Evolutionary conservation across 225 moss, liverwort and hornwort species (phyloP).

Genomic region (Bryum argenteum): DNA sequence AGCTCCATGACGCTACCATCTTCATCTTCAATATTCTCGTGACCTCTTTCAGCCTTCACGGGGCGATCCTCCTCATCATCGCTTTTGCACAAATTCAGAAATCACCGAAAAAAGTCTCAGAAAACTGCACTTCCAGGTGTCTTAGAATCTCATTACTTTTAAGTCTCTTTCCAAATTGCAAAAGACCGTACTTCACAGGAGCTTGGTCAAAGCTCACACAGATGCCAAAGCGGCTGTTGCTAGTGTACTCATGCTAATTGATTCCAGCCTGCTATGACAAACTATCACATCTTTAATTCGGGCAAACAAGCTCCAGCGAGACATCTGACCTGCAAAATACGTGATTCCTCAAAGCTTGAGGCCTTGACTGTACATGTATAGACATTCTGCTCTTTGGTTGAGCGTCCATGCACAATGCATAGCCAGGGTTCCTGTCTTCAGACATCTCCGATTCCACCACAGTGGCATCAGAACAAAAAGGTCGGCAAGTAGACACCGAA

Average conservation of each 20-base stretch:
- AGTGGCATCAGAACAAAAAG: constrained; percentile 30
- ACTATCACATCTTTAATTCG: constrained; percentile 12
- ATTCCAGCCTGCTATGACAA: constrained; percentile 11
- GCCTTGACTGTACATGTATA: constrained; percentile 49
- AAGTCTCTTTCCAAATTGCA: neutral
- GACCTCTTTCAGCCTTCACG: constrained; percentile 54
- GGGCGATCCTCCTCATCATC: constrained; percentile 74
- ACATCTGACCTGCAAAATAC: constrained; percentile 55
- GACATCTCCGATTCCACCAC: constrained; percentile 36
- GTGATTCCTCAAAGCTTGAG: constrained; percentile 64
- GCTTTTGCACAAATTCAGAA: constrained; percentile 46
- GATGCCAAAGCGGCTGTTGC: constrained; percentile 12
- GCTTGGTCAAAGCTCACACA: constrained; percentile 16
- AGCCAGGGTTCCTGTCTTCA: constrained; percentile 36
- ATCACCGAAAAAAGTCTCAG: constrained; percentile 3
- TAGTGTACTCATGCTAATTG: neutral
- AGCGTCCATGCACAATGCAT: constrained; percentile 32
- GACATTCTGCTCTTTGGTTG: constrained; percentile 47
- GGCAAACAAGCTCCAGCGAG: constrained; percentile 19
- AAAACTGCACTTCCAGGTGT: constrained; percentile 13
- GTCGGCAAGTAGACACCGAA: constrained; percentile 29
- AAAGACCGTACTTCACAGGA: constrained; percentile 16
- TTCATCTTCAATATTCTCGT: constrained; percentile 62
- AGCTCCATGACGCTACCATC: constrained; percentile 62
- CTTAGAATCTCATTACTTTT: constrained; percentile 1